Base-by-base conservation (phyloP, 169 alveolate species). In the Eimeria sp. region DNA sequence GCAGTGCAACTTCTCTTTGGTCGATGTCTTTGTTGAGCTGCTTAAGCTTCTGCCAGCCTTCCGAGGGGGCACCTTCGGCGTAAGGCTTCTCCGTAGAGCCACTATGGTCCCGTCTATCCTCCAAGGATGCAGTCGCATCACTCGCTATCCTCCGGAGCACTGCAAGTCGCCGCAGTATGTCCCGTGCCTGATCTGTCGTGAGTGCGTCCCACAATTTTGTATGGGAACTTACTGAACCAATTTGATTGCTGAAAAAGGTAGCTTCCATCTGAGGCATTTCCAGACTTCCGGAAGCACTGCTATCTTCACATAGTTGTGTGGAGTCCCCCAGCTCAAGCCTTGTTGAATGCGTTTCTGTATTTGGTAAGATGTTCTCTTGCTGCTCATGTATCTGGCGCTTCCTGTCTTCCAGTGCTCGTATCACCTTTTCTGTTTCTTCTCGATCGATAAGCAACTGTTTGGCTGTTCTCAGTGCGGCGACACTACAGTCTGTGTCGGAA, bases 381-480 rank as follows among this genome's bases (percentile, higher is more conserved):
- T 87, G 94, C 82, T 40, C 83, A 14, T 25, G 83, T 61, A 87
- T 45, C 94, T 87, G 83, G 65, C 83, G 63, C 47, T 61, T 87
- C 54, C 94, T 87, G 61, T 87, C 83, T 47, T 87, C 51, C 75
- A 87, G 70, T 43, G 82, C 67, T 49, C 63, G 14, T 87, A 87
- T 40, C 82, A 65, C 94, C 94, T 47, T 87, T 6, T 61, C 83
- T 65, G 94, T 13, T 65, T 87, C 94, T 87, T 72, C 83, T 63
- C 94, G 94, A n/a, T 63, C 83, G 75, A 87, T 43, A 82, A 87
- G 67, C 47, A 87, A 75, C 70, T 87, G 83, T 27, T 25, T 87
- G 45, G 94, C 94, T 14, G 94, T 87, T 47, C 94, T 82, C 94
- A 87, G 82, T 63, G 94, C 94, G 5, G 94, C 80, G 20, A 51